Evolutionary conservation across 2,329 filamentous ascomycete species (phyloP).

Genomic region (Leptographium flavum): DNA sequence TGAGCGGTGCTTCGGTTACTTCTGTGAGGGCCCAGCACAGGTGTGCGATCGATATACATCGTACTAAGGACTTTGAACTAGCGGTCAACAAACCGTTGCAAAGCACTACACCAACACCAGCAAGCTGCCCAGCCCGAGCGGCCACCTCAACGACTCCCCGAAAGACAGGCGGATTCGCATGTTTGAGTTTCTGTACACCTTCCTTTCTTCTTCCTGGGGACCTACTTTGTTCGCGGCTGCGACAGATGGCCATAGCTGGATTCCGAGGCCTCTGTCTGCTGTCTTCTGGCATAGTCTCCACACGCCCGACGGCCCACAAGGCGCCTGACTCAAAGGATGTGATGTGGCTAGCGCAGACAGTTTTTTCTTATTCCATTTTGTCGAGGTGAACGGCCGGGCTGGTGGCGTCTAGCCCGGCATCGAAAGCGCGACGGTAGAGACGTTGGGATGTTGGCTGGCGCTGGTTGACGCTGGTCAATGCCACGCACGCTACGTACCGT

Average conservation of each 20-base stretch:
- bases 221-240: not conserved
- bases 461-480: too few relatives aligned
- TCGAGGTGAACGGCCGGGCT: not conserved
- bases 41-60: not conserved
- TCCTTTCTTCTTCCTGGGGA: not conserved
- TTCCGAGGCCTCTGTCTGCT: not conserved
- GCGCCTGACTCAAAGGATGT: not conserved
- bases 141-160: too few relatives aligned
- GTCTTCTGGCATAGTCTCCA: not conserved
- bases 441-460: not conserved
- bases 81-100: not conserved
- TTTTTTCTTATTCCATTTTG: not conserved
- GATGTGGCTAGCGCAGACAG: constrained; percentile 4
- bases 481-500: too few relatives aligned
- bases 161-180: too few relatives aligned
- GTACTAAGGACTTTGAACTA: not conserved
- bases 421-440: not conserved
- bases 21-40: too few relatives aligned
- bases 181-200: too few relatives aligned
- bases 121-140: not conserved
- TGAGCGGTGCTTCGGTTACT: too few relatives aligned
- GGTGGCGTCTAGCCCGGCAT: not conserved
- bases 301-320: not conserved
- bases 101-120: too few relatives aligned
- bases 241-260: too few relatives aligned